Evolutionary conservation across 139 green algal species (phyloP), one percentile per base, ranked within the genome.

Genomic region (Tetratostichococcus sp.): DNA sequence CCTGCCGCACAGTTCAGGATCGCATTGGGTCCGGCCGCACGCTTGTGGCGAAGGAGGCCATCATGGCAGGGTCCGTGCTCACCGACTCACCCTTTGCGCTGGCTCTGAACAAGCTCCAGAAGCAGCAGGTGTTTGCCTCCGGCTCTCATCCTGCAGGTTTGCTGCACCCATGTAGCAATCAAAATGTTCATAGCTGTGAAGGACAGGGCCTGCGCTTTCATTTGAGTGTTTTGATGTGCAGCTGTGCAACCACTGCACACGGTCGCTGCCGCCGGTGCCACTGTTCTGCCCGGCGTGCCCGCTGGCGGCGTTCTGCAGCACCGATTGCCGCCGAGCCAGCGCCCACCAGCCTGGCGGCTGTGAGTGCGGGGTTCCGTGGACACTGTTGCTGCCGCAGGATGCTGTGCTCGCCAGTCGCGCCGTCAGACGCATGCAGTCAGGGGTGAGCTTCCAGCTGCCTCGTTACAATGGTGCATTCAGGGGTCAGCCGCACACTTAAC

Each of bases 291-390:
- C 25, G 5, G 35, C 42, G 39, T 85, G 80, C 71, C 72, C 69
- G 1, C 39, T 87, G 72, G 67, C 75, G 0, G 21, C 35, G n/a
- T 90, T 86, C 75, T 90, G 85, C 78, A 75, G 57, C 32, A 43
- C 65, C 11, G 66, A 33, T 6, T 85, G 82, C 75, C 70, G 78
- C 21, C 34, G 57, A 0, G 43, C 21, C 0, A 77, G 86, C 32
- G 1, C 33, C 1, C 82, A 89, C 77, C 34, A 28, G 19, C 58
- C 50, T 0, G 68, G 74, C 21, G 79, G 84, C 23, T 32, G 70
- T 4, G 82, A 90, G 75, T 90, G 86, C 72, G 73, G 86, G n/a
- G 39, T 87, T 5, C 69, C 82, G 21, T 90, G 86, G 86, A 25
- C 69, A 0, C 42, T 71, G 30, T 39, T 90, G 65, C 74, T 90